These are phyloP conservation scores for Cercospora sp. DNA, from an alignment of 2,329 filamentous ascomycete species.

Conservation along the genomic window DNA sequence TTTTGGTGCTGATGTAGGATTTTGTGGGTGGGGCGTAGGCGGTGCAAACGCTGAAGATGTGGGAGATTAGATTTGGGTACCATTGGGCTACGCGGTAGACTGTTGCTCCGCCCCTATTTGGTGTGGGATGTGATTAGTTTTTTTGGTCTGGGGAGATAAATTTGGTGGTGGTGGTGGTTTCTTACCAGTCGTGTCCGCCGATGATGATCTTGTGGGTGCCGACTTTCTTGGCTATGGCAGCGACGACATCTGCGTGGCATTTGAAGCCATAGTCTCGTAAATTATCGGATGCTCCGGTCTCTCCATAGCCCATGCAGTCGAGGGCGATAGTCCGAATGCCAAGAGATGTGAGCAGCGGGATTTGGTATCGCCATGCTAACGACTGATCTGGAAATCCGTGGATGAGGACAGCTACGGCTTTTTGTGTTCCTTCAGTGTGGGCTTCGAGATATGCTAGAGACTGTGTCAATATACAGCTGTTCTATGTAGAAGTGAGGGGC, in stretches of 20 bases:
- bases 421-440: slow-evolving; percentile 36
- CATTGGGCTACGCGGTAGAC: slow-evolving; percentile 74
- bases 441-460: slow-evolving; percentile 18
- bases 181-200: slow-evolving; percentile 81
- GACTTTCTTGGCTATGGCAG: slow-evolving; percentile 64
- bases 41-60: slow-evolving; percentile 75
- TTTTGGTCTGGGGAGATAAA: too few relatives aligned
- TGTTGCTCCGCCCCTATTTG: slow-evolving; percentile 62
- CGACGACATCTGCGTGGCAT: slow-evolving; percentile 71
- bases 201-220: slow-evolving; percentile 66
- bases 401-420: slow-evolving; percentile 57
- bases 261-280: slow-evolving; percentile 68
- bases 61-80: slow-evolving; percentile 69
- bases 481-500: not conserved
- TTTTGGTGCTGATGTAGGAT: slow-evolving; percentile 58
- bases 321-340: slow-evolving; percentile 78
- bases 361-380: slow-evolving; percentile 86
- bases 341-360: slow-evolving; percentile 70
- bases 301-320: slow-evolving; percentile 84
- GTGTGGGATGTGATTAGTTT: not conserved
- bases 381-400: slow-evolving; percentile 83
- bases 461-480: not conserved
- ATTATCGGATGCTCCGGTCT: slow-evolving; percentile 50
- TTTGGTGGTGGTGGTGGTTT: too few relatives aligned
- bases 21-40: slow-evolving; percentile 62